Evolutionary conservation across 305 asterid genomes (phyloP), one percentile per base, ranked within the genome.

Genomic region (Stenogyne calaminthoides): DNA sequence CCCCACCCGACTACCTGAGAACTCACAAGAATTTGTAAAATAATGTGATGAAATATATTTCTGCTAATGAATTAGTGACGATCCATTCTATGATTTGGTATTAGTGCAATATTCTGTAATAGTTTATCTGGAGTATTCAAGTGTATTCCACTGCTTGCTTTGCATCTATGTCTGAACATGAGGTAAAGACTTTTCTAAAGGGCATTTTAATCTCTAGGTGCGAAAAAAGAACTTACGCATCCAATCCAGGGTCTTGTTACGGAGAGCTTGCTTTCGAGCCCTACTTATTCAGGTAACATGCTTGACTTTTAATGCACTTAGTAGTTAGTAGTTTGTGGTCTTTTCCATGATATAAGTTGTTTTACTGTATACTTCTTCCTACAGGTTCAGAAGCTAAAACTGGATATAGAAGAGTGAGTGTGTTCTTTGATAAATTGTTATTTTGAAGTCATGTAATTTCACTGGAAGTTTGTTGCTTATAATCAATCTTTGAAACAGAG

Each of bases 381-480:
- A 78, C 95, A 95, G 99, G 96, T 95, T 85, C 99, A 95, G 86
- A 95, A 95, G 91, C 92, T 95, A 75, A 95, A 95, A 79, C 85
- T 95, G 82, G 98, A 95, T 76, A 89, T 89, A 72, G 98, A 95
- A 83, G 96, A 88, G 99, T 95, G 85, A 93, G 98, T 84, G 64
- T 64, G 79, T 72, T 64, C 54, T 67, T 70, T 70, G 46, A 67
- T 77, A 59, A 64, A 44, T 81, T 80, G 63, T 39, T 64, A 5
- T 68, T 71, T 71, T 57, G 42, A 36, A 55, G 39, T 70, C 39
- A 22, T 63, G 29, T 20, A 9, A 49, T 64, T 37, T 62, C 44
- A 74, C 74, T 80, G 64, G 77, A 60, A 39, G 47, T 69, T 77
- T 76, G 27, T 55, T 63, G 68, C 76, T 77, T 72, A 70, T 77